phyloP scores from a whole-genome alignment of 108 stramenopile genomes.

The Stephanodiscus triporus region DNA sequence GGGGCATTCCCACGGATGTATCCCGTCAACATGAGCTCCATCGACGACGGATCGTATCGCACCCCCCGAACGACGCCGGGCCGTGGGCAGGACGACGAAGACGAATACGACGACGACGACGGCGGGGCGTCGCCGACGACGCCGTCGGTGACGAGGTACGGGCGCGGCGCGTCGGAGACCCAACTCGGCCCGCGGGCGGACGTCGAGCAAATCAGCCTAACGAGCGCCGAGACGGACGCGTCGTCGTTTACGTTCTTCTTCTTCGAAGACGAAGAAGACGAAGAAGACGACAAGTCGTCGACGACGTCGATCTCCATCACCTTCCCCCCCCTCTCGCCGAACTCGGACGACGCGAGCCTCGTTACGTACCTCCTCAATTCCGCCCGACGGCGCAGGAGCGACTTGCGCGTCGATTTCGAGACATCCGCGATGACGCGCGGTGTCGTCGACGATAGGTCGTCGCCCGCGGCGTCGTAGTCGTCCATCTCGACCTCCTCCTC shows the following conservation, averaged over 20 bases:
- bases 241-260: no score
- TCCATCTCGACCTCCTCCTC: conserved; percentile 54
- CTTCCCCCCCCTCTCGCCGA: conserved; percentile 72
- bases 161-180: conserved; percentile 72
- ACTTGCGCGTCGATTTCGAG: conserved; percentile 62
- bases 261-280: no score
- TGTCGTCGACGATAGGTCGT: conserved; percentile 17
- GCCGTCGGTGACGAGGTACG: conserved; percentile 72
- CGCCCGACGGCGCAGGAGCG: conserved; percentile 73
- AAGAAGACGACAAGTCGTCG: no score
- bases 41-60: conserved; percentile 53
- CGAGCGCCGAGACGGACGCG: conserved; percentile 55
- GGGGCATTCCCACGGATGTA: conserved; percentile 90
- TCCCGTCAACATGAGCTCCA: conserved; percentile 83
- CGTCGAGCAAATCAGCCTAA: conserved; percentile 74
- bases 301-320: conserved; percentile 71
- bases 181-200: conserved; percentile 74
- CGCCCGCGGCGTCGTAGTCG: conserved; percentile 55
- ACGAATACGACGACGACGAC: conserved; percentile 2
- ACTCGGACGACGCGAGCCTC: conserved; percentile 78
- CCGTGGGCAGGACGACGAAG: background rate
- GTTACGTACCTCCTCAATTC: conserved; percentile 76
- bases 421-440: conserved; percentile 17
- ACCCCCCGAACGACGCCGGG: conserved; percentile 16
- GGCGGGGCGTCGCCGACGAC: conserved; percentile 15